These are phyloP conservation scores for Gelatoporia subvermispora DNA, from an alignment of 768 basidiomycete genomes.

Conservation along the genomic window DNA sequence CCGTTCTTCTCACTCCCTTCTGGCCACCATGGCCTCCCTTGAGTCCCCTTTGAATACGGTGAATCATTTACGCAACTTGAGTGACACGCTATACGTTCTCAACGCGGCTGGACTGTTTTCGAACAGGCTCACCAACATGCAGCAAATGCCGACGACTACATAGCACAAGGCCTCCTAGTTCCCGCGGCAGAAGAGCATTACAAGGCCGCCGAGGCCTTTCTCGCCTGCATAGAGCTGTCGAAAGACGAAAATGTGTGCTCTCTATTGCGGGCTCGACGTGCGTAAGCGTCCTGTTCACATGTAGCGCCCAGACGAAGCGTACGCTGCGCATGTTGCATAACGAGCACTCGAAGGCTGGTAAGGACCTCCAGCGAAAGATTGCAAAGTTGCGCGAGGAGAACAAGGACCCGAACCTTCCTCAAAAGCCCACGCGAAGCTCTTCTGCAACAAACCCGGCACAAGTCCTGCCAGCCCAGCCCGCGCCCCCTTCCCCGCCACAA, in stretches of 20 bases:
- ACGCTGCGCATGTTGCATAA: constrained; percentile 72
- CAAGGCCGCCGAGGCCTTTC: constrained; percentile 73
- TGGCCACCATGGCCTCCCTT: constrained; percentile 8
- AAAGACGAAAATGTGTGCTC: constrained; percentile 61
- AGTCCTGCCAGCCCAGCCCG: constrained; percentile 19
- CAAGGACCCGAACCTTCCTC: constrained; percentile 70
- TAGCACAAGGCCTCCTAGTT: constrained; percentile 61
- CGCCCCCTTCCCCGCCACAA: constrained; percentile 37
- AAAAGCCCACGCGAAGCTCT: constrained; percentile 40
- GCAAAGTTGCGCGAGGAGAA: constrained; percentile 70
- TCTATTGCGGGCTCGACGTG: neutral
- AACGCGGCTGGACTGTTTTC: neutral
- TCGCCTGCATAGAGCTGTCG: constrained; percentile 67
- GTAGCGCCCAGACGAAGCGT: constrained; percentile 55
- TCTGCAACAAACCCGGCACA: constrained; percentile 13
- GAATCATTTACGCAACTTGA: constrained; percentile 2
- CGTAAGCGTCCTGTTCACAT: neutral
- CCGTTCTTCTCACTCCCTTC: neutral
- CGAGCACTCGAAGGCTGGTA: constrained; percentile 65
- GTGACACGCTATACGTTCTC: constrained; percentile 2
- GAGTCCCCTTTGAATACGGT: constrained; percentile 16
- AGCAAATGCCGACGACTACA: constrained; percentile 71
- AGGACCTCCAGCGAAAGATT: constrained; percentile 69
- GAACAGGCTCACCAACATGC: constrained; percentile 77
- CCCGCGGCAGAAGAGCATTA: constrained; percentile 69